A percentile compares a stretch with the other conserved stretches of the same genome.
These are phyloP conservation scores for Pisolithus albus DNA, from an alignment of 768 basidiomycete species.

Conservation along the genomic window DNA sequence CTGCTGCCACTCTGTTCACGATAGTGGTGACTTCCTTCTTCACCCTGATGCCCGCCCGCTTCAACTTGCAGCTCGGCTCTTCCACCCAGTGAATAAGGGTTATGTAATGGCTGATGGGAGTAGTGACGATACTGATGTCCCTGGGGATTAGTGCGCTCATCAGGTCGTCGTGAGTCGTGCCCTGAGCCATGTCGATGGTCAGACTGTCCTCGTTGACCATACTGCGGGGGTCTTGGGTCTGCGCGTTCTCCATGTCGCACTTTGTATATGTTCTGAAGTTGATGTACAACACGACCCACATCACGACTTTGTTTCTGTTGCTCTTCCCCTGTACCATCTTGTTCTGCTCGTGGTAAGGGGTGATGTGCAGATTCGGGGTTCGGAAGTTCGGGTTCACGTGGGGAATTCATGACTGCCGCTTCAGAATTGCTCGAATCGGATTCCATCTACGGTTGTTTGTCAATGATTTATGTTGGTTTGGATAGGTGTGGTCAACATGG, in stretches of 20 bases:
- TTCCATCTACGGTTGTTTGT: slow-evolving; percentile 28
- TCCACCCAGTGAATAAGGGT: not conserved
- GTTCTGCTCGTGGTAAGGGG: slow-evolving; percentile 17
- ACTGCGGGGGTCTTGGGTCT: no score
- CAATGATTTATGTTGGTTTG: not conserved
- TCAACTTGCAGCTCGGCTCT: slow-evolving; percentile 9
- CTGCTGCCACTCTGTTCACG: not conserved
- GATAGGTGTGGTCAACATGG: no score
- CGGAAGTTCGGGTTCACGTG: slow-evolving; percentile 35
- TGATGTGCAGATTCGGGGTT: slow-evolving; percentile 36
- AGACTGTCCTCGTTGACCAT: no score
- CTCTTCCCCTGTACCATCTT: no score
- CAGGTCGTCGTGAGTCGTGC: no score
- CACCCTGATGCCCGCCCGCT: not conserved
- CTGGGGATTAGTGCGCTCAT: not conserved
- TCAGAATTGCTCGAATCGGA: slow-evolving; percentile 32
- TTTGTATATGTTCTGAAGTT: not conserved
- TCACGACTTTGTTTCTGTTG: not conserved
- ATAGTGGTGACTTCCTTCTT: no score
- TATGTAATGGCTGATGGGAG: not conserved
- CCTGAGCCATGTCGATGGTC: no score
- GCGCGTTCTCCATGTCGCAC: not conserved
- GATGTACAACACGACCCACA: not conserved
- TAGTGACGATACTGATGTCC: not conserved
- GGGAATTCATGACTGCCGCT: slow-evolving; percentile 10